These are phyloP conservation scores for Solanum acaule DNA, from an alignment of 257 asterid species.

Conservation along the genomic window DNA sequence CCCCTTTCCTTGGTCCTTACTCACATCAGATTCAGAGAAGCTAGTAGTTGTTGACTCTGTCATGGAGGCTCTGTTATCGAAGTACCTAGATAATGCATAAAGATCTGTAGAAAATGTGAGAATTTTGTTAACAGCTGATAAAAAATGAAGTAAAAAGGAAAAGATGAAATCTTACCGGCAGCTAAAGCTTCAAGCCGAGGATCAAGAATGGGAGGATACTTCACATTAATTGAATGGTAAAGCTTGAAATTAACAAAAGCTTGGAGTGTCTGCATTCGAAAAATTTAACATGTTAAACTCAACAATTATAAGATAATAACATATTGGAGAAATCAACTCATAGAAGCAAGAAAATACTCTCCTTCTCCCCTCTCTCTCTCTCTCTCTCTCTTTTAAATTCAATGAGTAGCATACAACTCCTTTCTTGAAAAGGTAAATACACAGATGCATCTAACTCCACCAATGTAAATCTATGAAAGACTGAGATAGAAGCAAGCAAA, in stretches of 20 bases:
- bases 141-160: background rate
- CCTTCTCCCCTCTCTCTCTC: background rate
- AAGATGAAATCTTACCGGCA: constrained; percentile 39
- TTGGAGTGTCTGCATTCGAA: constrained; percentile 67
- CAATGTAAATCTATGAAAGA: background rate
- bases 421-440: background rate
- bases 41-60: constrained; percentile 18
- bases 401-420: background rate
- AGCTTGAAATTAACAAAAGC: constrained; percentile 68
- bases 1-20: constrained; percentile 19
- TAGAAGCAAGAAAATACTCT: background rate
- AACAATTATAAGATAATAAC: background rate
- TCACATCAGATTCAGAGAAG: constrained; percentile 28
- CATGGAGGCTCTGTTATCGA: constrained; percentile 45
- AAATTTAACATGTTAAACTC: background rate
- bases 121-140: background rate
- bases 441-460: background rate
- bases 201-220: constrained; percentile 91
- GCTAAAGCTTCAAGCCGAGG: constrained; percentile 81
- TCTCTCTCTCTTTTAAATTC: background rate
- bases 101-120: constrained; percentile 54
- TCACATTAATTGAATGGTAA: constrained; percentile 62
- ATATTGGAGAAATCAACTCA: background rate
- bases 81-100: constrained; percentile 78
- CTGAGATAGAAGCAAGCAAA: background rate